Base-by-base conservation (phyloP, 305 asterid genomes). In the Striga hermonthica region DNA sequence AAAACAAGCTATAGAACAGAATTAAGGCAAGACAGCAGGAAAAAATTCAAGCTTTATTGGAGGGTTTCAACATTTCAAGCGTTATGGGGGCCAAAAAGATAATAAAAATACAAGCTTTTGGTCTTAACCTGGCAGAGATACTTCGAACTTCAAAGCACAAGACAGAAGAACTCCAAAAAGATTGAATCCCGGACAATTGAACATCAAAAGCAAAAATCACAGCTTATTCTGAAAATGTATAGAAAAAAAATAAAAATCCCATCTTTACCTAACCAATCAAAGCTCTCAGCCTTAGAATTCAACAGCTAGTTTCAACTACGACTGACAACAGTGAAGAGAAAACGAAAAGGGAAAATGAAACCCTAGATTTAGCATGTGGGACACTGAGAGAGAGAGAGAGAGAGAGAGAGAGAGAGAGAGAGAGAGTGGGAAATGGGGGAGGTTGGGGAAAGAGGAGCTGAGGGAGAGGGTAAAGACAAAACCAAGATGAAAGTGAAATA, bases 311-410 rank as follows among this genome's bases (percentile, higher is more conserved):
- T 54, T 68, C 57, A 72, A 45, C 77, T 50, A 13, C 44, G 14
- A 41, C 10, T 64, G 44, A 76, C 59, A 70, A 28, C 12, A 76
- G 71, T 64, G 37, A 12, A 56, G 31, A 22, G 2, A 22, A 22
- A 22, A 22, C 1, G 31, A 14, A 66, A 60, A 38, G 64, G 58
- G 54, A 41, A 57, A 67, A 72, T 28, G 76, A 84, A 83, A 83
- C 90, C 95, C 90, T 83, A 89, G 95, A 83, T 83, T 86, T 80
- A 71, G 80, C 81, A 72, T 61, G 67, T 47, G 75, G 70, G 75
- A 76, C 75, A 74, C 78, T 13, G 64, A 60, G 65, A 10, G 64
- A 50, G 68, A 49, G 38, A 36, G 60, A 14, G 56, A n/a, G n/a
- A n/a, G n/a, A n/a, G n/a, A n/a, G n/a, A n/a, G 64, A 60, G 65